These are phyloP conservation scores for Pezicula radicicola DNA, from an alignment of 2,329 filamentous ascomycete genomes.

Conservation along the genomic window DNA sequence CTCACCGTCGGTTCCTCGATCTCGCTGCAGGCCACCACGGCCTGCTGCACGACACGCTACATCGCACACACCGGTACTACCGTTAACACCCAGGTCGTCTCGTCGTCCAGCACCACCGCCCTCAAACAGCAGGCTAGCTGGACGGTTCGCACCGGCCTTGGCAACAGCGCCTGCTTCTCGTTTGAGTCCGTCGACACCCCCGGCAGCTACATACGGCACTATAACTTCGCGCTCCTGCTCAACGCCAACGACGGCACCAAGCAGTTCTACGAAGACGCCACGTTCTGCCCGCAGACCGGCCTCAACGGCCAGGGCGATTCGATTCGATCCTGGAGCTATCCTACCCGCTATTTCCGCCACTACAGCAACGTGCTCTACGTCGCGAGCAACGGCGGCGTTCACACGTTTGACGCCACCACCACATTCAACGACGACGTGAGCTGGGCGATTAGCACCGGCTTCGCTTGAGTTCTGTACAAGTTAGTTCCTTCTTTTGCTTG, in stretches of 20 bases:
- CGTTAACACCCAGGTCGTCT: conserved; percentile 53
- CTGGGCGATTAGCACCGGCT: conserved; percentile 42
- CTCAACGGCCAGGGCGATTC: conserved; percentile 49
- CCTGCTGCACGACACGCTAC: conserved; percentile 51
- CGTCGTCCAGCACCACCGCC: conserved; percentile 43
- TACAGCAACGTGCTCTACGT: conserved; percentile 43
- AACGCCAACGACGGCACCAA: conserved; percentile 51
- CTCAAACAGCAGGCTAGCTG: conserved; percentile 52
- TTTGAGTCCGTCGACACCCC: conserved; percentile 58
- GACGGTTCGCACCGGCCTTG: conserved; percentile 52
- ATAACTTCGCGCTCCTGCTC: conserved; percentile 47
- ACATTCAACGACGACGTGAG: conserved; percentile 54
- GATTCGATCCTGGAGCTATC: conserved; percentile 57
- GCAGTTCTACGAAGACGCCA: conserved; percentile 57
- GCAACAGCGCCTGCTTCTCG: conserved; percentile 53
- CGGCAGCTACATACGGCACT: conserved; percentile 57
- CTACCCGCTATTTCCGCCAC: conserved; percentile 56
- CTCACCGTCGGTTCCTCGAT: conserved; percentile 47
- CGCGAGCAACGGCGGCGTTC: conserved; percentile 53
- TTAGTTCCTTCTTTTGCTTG: no score
- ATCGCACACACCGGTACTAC: conserved; percentile 48
- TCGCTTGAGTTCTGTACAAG: conserved; percentile 37
- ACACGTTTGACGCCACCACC: conserved; percentile 45
- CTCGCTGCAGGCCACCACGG: conserved; percentile 52
- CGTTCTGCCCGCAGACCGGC: conserved; percentile 54